phyloP scores from a whole-genome alignment of 2,329 filamentous ascomycete genomes.

The Xylariomycetidae sp. region DNA sequence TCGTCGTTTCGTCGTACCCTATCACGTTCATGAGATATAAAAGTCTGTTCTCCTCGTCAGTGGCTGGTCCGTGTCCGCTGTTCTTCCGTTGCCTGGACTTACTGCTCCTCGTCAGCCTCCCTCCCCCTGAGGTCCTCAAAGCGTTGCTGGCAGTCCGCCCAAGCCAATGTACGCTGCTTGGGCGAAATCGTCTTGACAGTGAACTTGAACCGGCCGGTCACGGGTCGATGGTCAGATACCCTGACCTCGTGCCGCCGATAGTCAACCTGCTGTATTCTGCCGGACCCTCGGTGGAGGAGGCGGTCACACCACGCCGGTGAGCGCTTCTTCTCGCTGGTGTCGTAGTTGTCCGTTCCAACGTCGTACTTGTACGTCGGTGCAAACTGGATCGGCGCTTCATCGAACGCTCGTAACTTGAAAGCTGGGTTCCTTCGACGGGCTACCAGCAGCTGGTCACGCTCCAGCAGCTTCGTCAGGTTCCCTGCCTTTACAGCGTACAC shows the following conservation, averaged over 20 bases:
- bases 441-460: conserved; percentile 87
- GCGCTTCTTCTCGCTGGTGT: conserved; percentile 89
- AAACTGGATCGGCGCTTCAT: conserved; percentile 86
- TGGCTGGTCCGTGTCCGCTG: too few species aligned
- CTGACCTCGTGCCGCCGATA: conserved; percentile 85
- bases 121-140: conserved; percentile 67
- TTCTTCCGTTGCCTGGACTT: conserved; percentile 37
- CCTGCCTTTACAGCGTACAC: conserved; percentile 75
- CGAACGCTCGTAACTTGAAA: conserved; percentile 82
- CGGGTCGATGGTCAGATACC: conserved; percentile 88
- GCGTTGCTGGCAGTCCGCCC: conserved; percentile 67
- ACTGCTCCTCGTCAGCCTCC: conserved; percentile 72
- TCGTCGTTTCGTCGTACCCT: conserved; percentile 49
- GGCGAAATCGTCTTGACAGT: conserved; percentile 76
- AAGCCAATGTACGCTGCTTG: conserved; percentile 57
- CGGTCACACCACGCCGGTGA: conserved; percentile 96
- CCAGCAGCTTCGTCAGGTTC: conserved; percentile 79
- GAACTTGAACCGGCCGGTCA: conserved; percentile 78
- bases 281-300: conserved; percentile 75
- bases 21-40: conserved; percentile 45
- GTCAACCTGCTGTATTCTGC: conserved; percentile 78
- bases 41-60: conserved; percentile 23
- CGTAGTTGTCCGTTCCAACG: conserved; percentile 88
- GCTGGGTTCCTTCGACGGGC: conserved; percentile 83
- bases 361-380: conserved; percentile 98